These are phyloP conservation scores for Magnusiomyces paraingens DNA, from an alignment of 1,139 yeast genomes.

Conservation along the genomic window DNA sequence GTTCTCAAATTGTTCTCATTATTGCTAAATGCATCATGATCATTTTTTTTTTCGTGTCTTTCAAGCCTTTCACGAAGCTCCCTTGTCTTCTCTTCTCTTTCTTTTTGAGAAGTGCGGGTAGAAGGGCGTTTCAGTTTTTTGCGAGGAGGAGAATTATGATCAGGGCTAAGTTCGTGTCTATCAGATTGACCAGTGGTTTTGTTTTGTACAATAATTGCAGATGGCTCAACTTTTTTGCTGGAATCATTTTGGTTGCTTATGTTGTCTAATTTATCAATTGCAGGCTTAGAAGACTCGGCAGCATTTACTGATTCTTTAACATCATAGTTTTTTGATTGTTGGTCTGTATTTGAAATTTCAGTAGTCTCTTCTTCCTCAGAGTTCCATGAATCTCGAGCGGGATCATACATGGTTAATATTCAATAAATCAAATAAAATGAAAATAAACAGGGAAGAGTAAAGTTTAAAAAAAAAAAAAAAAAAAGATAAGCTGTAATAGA, in stretches of 20 bases:
- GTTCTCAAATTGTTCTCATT: slow-evolving; percentile 21
- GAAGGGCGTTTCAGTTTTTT: slow-evolving; percentile 25
- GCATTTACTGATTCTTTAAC: background rate
- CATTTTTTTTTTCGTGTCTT: slow-evolving; percentile 19
- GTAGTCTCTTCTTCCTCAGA: slow-evolving; percentile 17
- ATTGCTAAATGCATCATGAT: slow-evolving; percentile 15
- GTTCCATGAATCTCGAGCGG: slow-evolving; percentile 31
- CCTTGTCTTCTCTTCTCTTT: slow-evolving; percentile 22
- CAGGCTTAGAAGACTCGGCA: background rate
- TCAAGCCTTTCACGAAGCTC: slow-evolving; percentile 23
- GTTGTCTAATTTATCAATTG: background rate
- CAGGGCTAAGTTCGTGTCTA: background rate
- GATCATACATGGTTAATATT: slow-evolving; percentile 28
- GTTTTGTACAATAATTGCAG: no score
- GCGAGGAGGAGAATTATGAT: slow-evolving; percentile 12
- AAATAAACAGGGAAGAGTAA: background rate
- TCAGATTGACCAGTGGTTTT: background rate
- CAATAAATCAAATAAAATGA: background rate
- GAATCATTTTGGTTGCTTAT: background rate
- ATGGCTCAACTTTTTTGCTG: background rate
- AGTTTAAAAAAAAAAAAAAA: background rate
- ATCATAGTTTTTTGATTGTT: slow-evolving; percentile 2
- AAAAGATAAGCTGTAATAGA: background rate
- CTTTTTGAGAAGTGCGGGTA: slow-evolving; percentile 21
- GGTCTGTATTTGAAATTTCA: background rate